Evolutionary conservation across 2,329 filamentous ascomycete species (phyloP), one percentile per base, ranked within the genome.

Genomic region (Sarocladiaceae sp.): DNA sequence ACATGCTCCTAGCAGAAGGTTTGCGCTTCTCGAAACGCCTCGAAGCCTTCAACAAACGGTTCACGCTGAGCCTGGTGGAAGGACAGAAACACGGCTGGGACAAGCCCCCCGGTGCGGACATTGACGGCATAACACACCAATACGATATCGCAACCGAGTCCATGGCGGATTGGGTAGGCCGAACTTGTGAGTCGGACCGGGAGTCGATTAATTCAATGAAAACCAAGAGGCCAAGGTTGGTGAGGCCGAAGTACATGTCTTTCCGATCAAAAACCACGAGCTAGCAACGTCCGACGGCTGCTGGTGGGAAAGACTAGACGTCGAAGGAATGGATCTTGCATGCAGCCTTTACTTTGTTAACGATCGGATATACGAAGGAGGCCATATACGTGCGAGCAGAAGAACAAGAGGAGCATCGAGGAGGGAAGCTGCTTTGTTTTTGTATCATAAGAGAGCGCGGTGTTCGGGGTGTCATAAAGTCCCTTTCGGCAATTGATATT

Each of bases 1-100:
- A 83, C 56, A 82, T 83, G 76, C 59, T 83, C n/a, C 67, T 79
- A 9, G 65, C 63, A 2, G 79, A 83, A 55, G 78, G 76, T 10
- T 65, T 82, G 48, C 66, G 69, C 4, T 82, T 89, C 50, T 72
- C 77, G 10, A 69, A 78, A 43, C 68, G 82, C 16, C 59, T 88
- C 7, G 58, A 66, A 39, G 39, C 48, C 4, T 48, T 54, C 9
- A 54, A 60, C 6, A 64, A 63, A 48, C 48, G 53, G 11, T 55
- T 66, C 44, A 65, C 58, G 3, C 48, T 68, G 21, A 66, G 70
- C n/a, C 51, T 73, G 7, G 70, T 73, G 3, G 53, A 65, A 27
- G 64, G 62, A 9, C 69, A 72, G 51, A 66, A 65, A 46, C 70
- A 74, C 47, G 70, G 61, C 2, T 74, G 70, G 70, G 70, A 74